Base-by-base conservation (phyloP, 352 stramenopile genomes). In the Hyaloperonospora brassicae region DNA sequence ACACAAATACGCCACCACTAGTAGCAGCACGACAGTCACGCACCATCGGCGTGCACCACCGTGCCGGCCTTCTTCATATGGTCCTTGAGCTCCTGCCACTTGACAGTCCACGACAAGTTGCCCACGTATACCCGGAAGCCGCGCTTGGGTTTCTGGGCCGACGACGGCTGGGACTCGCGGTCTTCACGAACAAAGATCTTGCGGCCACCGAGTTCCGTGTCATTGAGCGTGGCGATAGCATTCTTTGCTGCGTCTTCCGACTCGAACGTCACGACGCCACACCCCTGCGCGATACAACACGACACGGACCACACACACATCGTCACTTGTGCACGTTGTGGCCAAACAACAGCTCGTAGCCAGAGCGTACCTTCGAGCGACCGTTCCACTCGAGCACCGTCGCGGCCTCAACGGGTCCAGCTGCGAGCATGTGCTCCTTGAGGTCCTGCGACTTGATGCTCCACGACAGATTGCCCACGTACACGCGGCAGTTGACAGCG, bases 41-140 rank as follows among this genome's bases (percentile, higher is more conserved):
- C 61, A 93, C 82, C 80, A 43, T 89, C 80, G 0, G 80, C 80
- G 56, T 92, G 76, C 0, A 96, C 73, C 38, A 97, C 87, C 4
- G 64, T 79, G 7, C 88, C 87, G 0, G 71, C 77, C 12, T 79
- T 72, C 58, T 92, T 93, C 84, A 98, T 97, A 70, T 97, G 82
- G 70, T 98, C 93, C 64, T 98, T 98, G 21, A 98, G 81, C 24
- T 97, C 87, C 57, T 97, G 86, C 92, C 92, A 98, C 44, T 87
- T 94, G 38, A 96, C 80, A 38, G 76, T 78, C 86, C 88, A 98
- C 30, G 79, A 79, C 9, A 98, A 64, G 54, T 98, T 96, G 42
- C 83, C 83, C 10, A 96, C 82, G 54, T 92, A 95, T 12, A 96
- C 86, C 10, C 86, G 79, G 25, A 68, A 79, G 42, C 80, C 67